Evolutionary conservation across 176 grass and related monocot species (phyloP), one percentile per base, ranked within the genome.

Genomic region (Miscanthus lutarioriparius): DNA sequence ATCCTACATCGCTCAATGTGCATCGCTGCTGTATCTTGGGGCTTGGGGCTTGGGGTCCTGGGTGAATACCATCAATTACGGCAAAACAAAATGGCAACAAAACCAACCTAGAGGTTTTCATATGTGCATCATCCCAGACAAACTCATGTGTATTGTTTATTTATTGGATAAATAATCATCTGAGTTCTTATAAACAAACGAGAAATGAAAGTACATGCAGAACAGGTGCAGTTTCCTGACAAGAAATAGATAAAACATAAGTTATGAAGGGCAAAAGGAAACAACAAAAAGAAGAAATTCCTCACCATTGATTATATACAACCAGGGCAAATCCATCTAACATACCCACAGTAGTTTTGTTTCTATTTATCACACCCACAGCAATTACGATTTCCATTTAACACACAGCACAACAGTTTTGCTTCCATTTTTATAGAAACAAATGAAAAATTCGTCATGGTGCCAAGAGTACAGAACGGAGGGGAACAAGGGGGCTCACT

Each of bases 1-100:
- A 89, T 77, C 78, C 88, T 77, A 72, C 88, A 89, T 36, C 72
- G 65, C 64, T 81, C 72, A n/a, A 76, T 54, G 40, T 64, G 27
- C 77, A 80, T 48, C 19, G 15, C 12, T 19, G 44, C 26, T 40
- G 72, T 30, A 48, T 43, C 20, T 83, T 64, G 12, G 26, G 13
- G 26, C 11, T 28, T 47, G 59, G 27, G 48, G 5, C 4, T 5
- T 19, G 48, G 15, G 12, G n/a, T 48, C 28, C 79, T 56, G 32
- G 13, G 51, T 2, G 32, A n/a, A 56, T 38, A 56, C 15, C 33
- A 81, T 37, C 8, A 38, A 13, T 39, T 13, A 40, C 12, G 32
- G 22, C 75, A 59, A 38, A 80, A 80, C 4, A 37, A 67, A 51
- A 36, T 65, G 63, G 78, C 26, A 64, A 64, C 61, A 64, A 58